Percentiles rank a stretch among this genome's conserved stretches.
These are phyloP conservation scores for Erysimum pusillum DNA, from an alignment of 441 rosid species.

Conservation along the genomic window DNA sequence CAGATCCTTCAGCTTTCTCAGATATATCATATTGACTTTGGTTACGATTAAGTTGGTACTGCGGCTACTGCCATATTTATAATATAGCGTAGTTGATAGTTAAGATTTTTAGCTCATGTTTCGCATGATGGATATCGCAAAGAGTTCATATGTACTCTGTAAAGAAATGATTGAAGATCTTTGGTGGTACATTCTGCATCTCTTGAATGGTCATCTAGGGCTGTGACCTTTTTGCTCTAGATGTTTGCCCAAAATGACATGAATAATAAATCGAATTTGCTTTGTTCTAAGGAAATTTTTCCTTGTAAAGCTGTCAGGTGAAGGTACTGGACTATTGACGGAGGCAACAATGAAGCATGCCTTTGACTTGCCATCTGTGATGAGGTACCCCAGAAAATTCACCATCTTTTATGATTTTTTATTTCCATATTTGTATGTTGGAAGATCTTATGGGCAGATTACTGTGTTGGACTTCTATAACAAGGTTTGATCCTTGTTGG, in stretches of 20 bases:
- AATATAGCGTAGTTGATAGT: slow-evolving; percentile 8
- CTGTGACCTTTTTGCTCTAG: background rate
- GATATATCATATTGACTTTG: slow-evolving; percentile 19
- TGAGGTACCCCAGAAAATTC: slow-evolving; percentile 57
- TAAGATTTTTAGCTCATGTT: slow-evolving; percentile 32
- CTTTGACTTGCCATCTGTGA: slow-evolving; percentile 65
- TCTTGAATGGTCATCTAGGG: slow-evolving; percentile 13
- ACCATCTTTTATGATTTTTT: slow-evolving; percentile 16
- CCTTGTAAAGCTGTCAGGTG: slow-evolving; percentile 54
- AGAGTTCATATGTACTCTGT: slow-evolving; percentile 2
- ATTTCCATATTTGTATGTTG: slow-evolving; percentile 18
- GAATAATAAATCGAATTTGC: background rate
- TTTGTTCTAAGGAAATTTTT: slow-evolving; percentile 32
- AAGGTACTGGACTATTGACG: slow-evolving; percentile 53
- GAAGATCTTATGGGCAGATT: slow-evolving; percentile 21
- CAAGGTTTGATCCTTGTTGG: slow-evolving; percentile 28
- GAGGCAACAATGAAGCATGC: slow-evolving; percentile 65
- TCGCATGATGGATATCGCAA: slow-evolving; percentile 6
- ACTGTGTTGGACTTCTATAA: slow-evolving; percentile 12
- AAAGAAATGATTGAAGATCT: slow-evolving; percentile 21
- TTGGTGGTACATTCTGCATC: slow-evolving; percentile 27
- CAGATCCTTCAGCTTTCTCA: slow-evolving; percentile 17
- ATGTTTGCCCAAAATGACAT: background rate
- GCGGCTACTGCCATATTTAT: slow-evolving; percentile 19
- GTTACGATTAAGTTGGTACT: slow-evolving; percentile 24